A percentile compares a stretch with the other conserved stretches of the same genome.
Evolutionary conservation across 495 filamentous ascomycete genomes (phyloP).

Genomic region (Chaetomium fimeti): DNA sequence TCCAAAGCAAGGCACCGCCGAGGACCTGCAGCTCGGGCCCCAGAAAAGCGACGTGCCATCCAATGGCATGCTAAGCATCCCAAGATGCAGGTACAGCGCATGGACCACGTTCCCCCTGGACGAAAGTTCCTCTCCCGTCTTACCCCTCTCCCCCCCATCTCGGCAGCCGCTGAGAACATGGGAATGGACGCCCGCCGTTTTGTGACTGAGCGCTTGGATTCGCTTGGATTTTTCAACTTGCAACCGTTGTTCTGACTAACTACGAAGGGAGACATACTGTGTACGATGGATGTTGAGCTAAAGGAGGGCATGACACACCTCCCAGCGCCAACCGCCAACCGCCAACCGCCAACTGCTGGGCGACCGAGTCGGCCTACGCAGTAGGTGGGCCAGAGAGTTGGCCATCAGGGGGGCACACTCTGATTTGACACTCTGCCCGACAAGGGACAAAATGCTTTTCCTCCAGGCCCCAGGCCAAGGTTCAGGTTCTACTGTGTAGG

Average conservation of each 20-base stretch:
- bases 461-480: neutral
- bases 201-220: neutral
- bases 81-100: slow-evolving; percentile 23
- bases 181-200: neutral
- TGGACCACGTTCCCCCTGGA: slow-evolving; percentile 12
- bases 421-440: no score
- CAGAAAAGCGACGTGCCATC: slow-evolving; percentile 11
- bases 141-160: neutral
- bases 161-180: neutral
- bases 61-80: slow-evolving; percentile 12
- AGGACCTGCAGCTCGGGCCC: neutral
- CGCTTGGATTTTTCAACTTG: neutral
- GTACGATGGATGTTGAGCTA: neutral
- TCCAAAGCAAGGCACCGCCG: slow-evolving; percentile 6
- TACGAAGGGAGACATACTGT: no score
- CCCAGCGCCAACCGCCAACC: neutral
- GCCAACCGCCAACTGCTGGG: slow-evolving; percentile 2
- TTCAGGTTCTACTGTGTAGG: neutral
- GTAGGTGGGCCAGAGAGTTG: neutral
- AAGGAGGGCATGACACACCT: neutral
- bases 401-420: neutral
- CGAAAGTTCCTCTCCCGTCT: slow-evolving; percentile 4
- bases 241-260: no score
- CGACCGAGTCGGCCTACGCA: neutral
- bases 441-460: neutral